These are phyloP conservation scores for Beauveria pseudobassiana DNA, from an alignment of 2,329 filamentous ascomycete species.

Conservation along the genomic window DNA sequence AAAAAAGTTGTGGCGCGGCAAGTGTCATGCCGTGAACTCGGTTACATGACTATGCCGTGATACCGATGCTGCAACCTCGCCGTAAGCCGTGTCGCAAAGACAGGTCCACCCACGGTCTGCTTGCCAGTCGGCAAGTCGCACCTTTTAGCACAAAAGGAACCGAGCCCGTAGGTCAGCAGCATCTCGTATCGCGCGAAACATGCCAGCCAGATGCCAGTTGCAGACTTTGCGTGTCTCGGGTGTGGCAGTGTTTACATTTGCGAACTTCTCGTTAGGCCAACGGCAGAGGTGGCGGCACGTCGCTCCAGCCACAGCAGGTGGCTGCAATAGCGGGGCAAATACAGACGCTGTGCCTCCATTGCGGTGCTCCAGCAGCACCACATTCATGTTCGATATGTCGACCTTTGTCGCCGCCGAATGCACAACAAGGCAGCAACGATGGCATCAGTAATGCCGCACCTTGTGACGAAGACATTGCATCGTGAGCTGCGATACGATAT, in stretches of 20 bases:
- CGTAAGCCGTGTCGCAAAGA: neutral
- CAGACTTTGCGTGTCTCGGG: neutral
- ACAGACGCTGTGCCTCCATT: neutral
- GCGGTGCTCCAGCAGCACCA: neutral
- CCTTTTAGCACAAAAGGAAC: neutral
- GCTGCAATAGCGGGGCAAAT: neutral
- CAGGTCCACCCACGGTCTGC: neutral
- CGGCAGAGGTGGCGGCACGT: neutral
- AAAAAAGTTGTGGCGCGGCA: neutral
- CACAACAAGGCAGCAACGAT: neutral
- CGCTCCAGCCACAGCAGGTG: neutral
- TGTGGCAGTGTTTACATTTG: constrained; percentile 3
- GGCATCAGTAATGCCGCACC: neutral
- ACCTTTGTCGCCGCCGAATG: neutral
- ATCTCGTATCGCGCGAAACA: neutral
- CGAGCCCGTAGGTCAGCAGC: neutral
- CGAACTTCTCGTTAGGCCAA: neutral
- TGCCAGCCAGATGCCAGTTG: neutral
- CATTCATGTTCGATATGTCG: neutral
- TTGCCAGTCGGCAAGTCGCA: neutral
- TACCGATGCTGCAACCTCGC: neutral
- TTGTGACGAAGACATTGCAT: neutral
- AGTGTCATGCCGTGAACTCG: neutral
- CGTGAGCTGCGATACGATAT: neutral
- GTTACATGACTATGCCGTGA: neutral